Evolutionary conservation across 1,139 yeast genomes (phyloP).

Genomic region (Casaregolazyma lundiana): DNA sequence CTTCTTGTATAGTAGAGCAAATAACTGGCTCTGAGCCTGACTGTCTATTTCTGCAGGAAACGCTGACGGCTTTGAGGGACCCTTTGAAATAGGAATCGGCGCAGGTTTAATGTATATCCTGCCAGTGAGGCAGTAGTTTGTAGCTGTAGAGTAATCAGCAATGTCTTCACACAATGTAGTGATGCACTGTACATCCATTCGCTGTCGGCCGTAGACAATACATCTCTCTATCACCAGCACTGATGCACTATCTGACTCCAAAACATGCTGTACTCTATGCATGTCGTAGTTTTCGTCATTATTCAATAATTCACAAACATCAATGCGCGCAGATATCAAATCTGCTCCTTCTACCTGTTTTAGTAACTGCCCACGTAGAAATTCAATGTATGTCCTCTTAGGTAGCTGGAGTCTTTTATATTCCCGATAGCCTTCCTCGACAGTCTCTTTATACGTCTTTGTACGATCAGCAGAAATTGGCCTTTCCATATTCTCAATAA

Average conservation of each 20-base stretch:
- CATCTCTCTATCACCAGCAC: conserved; percentile 33
- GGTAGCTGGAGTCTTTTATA: conserved; percentile 34
- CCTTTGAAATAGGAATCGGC: conserved; percentile 11
- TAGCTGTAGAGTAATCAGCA: conserved; percentile 34
- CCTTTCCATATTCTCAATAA: conserved; percentile 26
- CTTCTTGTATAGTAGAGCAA: conserved; percentile 27
- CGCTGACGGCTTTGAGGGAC: conserved; percentile 8
- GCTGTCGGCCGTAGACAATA: conserved; percentile 33
- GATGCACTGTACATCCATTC: conserved; percentile 33
- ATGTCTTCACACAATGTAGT: conserved; percentile 30
- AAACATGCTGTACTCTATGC: conserved; percentile 21
- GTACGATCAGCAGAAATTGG: conserved; percentile 11
- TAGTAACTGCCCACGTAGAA: conserved; percentile 21
- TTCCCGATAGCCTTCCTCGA: conserved; percentile 23
- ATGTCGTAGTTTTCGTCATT: conserved; percentile 27
- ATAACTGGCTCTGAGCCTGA: conserved; percentile 25
- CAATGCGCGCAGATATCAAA: conserved; percentile 24
- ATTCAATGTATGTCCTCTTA: conserved; percentile 33
- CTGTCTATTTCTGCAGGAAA: conserved; percentile 8
- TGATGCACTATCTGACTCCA: conserved; percentile 28
- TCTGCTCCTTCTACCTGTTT: conserved; percentile 11
- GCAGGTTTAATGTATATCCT: conserved; percentile 15
- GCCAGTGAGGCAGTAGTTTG: conserved; percentile 33
- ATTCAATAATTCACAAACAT: conserved; percentile 26
- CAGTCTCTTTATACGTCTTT: conserved; percentile 13